These are phyloP conservation scores for Aspergillus persii DNA, from an alignment of 2,329 filamentous ascomycete genomes.

Conservation along the genomic window DNA sequence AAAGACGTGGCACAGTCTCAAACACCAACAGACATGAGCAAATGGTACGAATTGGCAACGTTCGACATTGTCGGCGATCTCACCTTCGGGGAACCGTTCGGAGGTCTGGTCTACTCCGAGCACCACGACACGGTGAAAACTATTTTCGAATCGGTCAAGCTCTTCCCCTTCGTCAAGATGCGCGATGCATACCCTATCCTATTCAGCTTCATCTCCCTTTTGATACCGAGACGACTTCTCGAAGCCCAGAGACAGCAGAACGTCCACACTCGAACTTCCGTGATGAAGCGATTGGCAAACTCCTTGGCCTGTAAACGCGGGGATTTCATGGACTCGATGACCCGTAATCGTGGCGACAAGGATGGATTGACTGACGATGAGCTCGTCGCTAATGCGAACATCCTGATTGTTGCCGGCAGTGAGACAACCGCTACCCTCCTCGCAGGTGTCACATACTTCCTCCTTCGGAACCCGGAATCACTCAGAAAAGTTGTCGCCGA, in stretches of 20 bases:
- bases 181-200: constrained; percentile 7
- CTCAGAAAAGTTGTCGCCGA: constrained; percentile 37
- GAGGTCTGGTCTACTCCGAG: constrained; percentile 17
- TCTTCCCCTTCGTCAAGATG: neutral
- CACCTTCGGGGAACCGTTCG: constrained; percentile 24
- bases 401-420: constrained; percentile 42
- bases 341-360: constrained; percentile 13
- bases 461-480: constrained; percentile 34
- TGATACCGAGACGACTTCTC: neutral
- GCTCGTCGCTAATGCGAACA: constrained; percentile 33
- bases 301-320: neutral
- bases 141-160: constrained; percentile 13
- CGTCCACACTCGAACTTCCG: neutral
- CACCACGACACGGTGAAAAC: constrained; percentile 24
- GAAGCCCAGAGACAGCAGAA: constrained; percentile 1
- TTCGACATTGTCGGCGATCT: constrained; percentile 29
- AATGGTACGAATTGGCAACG: constrained; percentile 26
- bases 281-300: constrained; percentile 3
- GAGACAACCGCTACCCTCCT: constrained; percentile 47
- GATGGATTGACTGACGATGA: constrained; percentile 24
- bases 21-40: constrained; percentile 17
- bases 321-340: constrained; percentile 18
- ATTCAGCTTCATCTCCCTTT: neutral
- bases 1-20: constrained; percentile 6
- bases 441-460: constrained; percentile 41